Conservation (phyloP, 805 yeast species). For the Spathaspora passalidarum region DNA sequence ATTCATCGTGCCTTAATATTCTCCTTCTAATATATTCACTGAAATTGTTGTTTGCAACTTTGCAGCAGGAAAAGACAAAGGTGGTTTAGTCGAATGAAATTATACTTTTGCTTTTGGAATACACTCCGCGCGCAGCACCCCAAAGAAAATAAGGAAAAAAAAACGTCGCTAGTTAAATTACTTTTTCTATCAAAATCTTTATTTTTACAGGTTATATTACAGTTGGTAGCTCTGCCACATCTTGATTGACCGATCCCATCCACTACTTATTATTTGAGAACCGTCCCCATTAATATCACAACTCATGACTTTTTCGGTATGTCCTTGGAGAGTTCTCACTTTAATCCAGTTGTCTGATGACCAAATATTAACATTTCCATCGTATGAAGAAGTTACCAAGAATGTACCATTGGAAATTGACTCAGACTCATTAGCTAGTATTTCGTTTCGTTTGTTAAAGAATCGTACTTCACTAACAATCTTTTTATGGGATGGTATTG, state of each 20-base stretch:
- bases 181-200: neutral
- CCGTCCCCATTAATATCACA: conserved; percentile 53
- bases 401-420: conserved; percentile 36
- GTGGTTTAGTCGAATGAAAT: too few relatives aligned
- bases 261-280: conserved; percentile 53
- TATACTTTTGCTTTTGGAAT: neutral
- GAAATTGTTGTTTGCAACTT: neutral
- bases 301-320: conserved; percentile 67
- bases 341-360: conserved; percentile 70
- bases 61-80: too few relatives aligned
- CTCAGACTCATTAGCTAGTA: conserved; percentile 9
- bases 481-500: conserved; percentile 74
- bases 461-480: conserved; percentile 66
- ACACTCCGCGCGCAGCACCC: neutral
- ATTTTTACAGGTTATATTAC: neutral
- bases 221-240: conserved; percentile 41
- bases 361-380: conserved; percentile 58
- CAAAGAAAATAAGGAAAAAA: neutral
- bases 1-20: conserved; percentile 51
- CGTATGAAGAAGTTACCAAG: conserved; percentile 67
- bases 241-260: conserved; percentile 84
- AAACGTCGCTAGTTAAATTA: neutral
- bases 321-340: conserved; percentile 50
- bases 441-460: conserved; percentile 22
- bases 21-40: neutral